Evolutionary conservation across 495 filamentous ascomycete genomes (phyloP), one percentile per base, ranked within the genome.

Genomic region (Eremomyces bilateralis): DNA sequence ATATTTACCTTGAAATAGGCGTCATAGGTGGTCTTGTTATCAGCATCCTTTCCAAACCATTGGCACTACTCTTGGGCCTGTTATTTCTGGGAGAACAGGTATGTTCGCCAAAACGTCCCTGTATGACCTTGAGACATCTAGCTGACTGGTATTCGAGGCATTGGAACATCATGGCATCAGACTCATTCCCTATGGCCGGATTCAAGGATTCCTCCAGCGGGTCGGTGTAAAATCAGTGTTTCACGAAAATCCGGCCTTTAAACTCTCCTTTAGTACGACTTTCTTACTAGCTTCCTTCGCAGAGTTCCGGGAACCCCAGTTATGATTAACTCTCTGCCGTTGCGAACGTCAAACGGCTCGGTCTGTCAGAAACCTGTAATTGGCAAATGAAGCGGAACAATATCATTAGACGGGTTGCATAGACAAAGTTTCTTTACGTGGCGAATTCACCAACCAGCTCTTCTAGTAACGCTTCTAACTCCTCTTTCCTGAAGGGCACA

Each of bases 401-500:
- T n/a, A n/a, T n/a, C n/a, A n/a, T n/a, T n/a, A n/a, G n/a, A n/a
- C n/a, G n/a, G n/a, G n/a, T n/a, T n/a, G n/a, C n/a, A n/a, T n/a
- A n/a, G n/a, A n/a, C n/a, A n/a, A n/a, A n/a, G n/a, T n/a, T n/a
- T n/a, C n/a, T n/a, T n/a, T n/a, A n/a, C n/a, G n/a, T n/a, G n/a
- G n/a, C n/a, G n/a, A n/a, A n/a, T n/a, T n/a, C n/a, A 10, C 18
- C 30, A 32, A 44, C 41, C 20, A 46, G 21, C 21, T 94, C 88
- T 47, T 93, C 90, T 46, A 93, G 52, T 35, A 95, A 74, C 5
- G 63, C 70, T 54, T 92, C 85, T 47, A 95, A 65, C 49, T 95
- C 88, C 39, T 92, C 81, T 42, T 72, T 76, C 36, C 76, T 64
- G 47, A 92, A 75, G 3, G 88, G 90, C 11, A 93, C 70, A 34